phyloP scores from a whole-genome alignment of 2,329 filamentous ascomycete species.

The Alternaria hordeiaustralica region DNA sequence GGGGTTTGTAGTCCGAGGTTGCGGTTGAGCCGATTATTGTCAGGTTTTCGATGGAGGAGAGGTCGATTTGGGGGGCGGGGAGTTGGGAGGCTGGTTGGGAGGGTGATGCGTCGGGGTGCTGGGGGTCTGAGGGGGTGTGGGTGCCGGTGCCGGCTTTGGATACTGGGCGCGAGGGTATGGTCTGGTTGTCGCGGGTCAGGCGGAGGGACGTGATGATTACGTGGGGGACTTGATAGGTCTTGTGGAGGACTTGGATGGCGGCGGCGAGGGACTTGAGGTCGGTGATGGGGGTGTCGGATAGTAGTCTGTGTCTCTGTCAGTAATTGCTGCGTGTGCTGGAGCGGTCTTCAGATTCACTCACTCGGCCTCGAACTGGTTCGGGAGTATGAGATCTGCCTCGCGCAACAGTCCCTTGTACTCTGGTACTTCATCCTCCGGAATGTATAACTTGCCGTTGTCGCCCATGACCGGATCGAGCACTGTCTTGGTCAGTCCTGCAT shows the following conservation, averaged over 20 bases:
- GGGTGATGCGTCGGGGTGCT: slow-evolving; percentile 16
- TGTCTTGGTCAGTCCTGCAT: slow-evolving; percentile 39
- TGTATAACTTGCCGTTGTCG: slow-evolving; percentile 90
- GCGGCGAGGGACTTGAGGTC: slow-evolving; percentile 74
- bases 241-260: slow-evolving; percentile 80
- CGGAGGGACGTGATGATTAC: slow-evolving; percentile 91
- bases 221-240: slow-evolving; percentile 78
- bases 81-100: slow-evolving; percentile 11
- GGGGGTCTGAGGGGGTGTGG: slow-evolving; percentile 28
- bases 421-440: slow-evolving; percentile 87
- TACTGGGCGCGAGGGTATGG: slow-evolving; percentile 36
- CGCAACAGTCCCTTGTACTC: slow-evolving; percentile 82
- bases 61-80: slow-evolving; percentile 3
- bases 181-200: slow-evolving; percentile 63
- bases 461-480: slow-evolving; percentile 98
- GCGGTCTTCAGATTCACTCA: slow-evolving; percentile 53
- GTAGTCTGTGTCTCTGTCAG: slow-evolving; percentile 61
- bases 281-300: slow-evolving; percentile 83
- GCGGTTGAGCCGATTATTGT: slow-evolving; percentile 80
- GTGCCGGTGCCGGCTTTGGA: slow-evolving; percentile 43
- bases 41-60: slow-evolving; percentile 53
- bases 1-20: slow-evolving; percentile 67
- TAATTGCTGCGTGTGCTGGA: not conserved
- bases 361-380: slow-evolving; percentile 98
- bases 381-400: slow-evolving; percentile 88